Evolutionary conservation across 306 rosid species (phyloP), one percentile per base, ranked within the genome.

Genomic region (Cotoneaster glaucophyllus): DNA sequence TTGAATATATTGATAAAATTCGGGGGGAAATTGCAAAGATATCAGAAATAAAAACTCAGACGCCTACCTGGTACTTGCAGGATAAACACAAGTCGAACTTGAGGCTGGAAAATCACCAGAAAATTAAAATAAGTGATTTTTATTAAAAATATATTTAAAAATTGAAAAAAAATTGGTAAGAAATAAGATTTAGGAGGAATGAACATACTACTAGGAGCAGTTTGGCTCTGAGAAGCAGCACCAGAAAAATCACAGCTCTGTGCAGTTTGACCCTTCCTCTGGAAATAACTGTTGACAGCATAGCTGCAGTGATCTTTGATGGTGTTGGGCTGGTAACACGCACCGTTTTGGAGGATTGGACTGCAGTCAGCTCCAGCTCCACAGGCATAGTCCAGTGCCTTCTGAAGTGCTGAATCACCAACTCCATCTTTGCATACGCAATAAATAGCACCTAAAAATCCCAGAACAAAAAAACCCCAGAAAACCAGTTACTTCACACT

Each of bases 321-420:
- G 21, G 98, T 92, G 77, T 96, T 96, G 9, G 99, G 99, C 4
- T 79, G 67, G 83, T 53, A 96, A 85, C 99, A 96, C 8, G 74
- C 76, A 76, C 99, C 99, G 86, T 39, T 89, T 77, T 88, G 93
- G 10, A 34, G 1, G 68, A 96, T 87, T 13, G 85, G 85, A 6
- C 82, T 19, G 39, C 99, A 96, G 48, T 96, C 99, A 78, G 99
- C 99, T 69, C 99, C 99, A 56, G 90, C 87, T 79, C 99, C 99
- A 84, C 99, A 96, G 11, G 99, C 99, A 85, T 92, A 96, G 79
- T 96, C 99, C 48, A 96, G 69, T 8, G 86, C 65, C 74, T 83
- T 96, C 78, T 96, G 99, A 76, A 92, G 94, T 25, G n/a, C 29
- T 79, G 84, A 86, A n/a, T 90, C 94, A 14, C 86, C 68, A 4